Evolutionary conservation across 108 stramenopile species (phyloP).

Genomic region (Cyclotella choctawhatcheeana): DNA sequence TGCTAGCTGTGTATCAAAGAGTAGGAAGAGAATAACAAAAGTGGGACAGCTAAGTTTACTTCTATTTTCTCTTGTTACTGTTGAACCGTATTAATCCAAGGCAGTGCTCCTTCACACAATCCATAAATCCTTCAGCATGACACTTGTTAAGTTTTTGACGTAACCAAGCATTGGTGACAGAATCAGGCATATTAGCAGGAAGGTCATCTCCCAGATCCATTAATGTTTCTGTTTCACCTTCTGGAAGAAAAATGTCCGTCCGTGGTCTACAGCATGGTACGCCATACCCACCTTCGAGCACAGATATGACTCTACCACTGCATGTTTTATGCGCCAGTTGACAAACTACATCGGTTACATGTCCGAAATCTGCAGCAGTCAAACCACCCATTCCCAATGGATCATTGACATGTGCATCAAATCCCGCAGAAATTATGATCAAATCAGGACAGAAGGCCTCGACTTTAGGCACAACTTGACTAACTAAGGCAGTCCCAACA

Average conservation of each 20-base stretch:
- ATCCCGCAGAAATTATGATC: constrained; percentile 95
- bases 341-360: constrained; percentile 84
- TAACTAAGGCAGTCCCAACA: constrained; percentile 78
- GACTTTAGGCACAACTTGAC: constrained; percentile 81
- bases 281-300: constrained; percentile 98
- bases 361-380: constrained; percentile 85
- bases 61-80: constrained; percentile 8
- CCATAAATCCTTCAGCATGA: constrained; percentile 82
- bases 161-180: constrained; percentile 57
- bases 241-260: constrained; percentile 59
- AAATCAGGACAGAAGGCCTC: constrained; percentile 93
- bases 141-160: constrained; percentile 74
- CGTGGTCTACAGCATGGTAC: constrained; percentile 83
- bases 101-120: constrained; percentile 81
- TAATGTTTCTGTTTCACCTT: constrained; percentile 30
- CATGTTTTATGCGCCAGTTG: constrained; percentile 86
- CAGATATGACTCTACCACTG: constrained; percentile 91
- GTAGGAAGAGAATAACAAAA: too few relatives aligned
- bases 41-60: background rate
- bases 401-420: constrained; percentile 74
- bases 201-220: constrained; percentile 79
- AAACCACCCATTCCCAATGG: constrained; percentile 87
- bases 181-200: constrained; percentile 75
- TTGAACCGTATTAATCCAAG: constrained; percentile 58
- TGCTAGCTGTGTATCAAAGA: too few relatives aligned